phyloP scores from a whole-genome alignment of 352 stramenopile species.

The Albugo laibachii region DNA sequence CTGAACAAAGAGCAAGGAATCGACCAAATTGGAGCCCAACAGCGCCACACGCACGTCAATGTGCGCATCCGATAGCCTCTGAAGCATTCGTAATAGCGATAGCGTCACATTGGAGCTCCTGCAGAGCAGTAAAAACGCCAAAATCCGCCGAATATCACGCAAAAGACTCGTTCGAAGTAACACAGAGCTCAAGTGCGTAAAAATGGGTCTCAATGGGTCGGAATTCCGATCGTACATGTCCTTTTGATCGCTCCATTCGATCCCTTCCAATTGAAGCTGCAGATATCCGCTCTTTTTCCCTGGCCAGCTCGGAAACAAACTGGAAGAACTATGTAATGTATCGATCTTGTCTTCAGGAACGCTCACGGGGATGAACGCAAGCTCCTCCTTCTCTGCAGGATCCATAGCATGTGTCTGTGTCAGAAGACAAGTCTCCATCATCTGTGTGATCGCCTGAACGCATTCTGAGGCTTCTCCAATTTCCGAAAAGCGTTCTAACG shows the following conservation, averaged over 20 bases:
- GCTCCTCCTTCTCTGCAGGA: background rate
- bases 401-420: background rate
- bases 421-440: slow-evolving; percentile 1
- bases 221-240: slow-evolving; percentile 3
- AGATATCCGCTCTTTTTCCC: slow-evolving; percentile 16
- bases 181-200: no score
- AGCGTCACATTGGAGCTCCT: slow-evolving; percentile 24
- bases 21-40: slow-evolving; percentile 55
- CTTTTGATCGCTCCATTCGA: slow-evolving; percentile 62
- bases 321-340: no score
- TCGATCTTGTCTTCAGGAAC: no score
- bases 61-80: slow-evolving; percentile 38
- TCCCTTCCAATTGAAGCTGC: slow-evolving; percentile 53
- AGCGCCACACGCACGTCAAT: slow-evolving; percentile 53
- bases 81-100: slow-evolving; percentile 32
- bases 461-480: background rate
- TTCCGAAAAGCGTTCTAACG: no score
- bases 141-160: slow-evolving; percentile 33
- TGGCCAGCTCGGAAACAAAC: background rate
- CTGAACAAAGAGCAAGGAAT: slow-evolving; percentile 46
- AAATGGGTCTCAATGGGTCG: background rate
- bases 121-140: slow-evolving; percentile 40
- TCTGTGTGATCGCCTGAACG: background rate
- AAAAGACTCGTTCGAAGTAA: slow-evolving; percentile 36
- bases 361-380: background rate